These are phyloP conservation scores for Ustilago xerochloae DNA, from an alignment of 1,284 basidiomycete species.

Conservation along the genomic window DNA sequence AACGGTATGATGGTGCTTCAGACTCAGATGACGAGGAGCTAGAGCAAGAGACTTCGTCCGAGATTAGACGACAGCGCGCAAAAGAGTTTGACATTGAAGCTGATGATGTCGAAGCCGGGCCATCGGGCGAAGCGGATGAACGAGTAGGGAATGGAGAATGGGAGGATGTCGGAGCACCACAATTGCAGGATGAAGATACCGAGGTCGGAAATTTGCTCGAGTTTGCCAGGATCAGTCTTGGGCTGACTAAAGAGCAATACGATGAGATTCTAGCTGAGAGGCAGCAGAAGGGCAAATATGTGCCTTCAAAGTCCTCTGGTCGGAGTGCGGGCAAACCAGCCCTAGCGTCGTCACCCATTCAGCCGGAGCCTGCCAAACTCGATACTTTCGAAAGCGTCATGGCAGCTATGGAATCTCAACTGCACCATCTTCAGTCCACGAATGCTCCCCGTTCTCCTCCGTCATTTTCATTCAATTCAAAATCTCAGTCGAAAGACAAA, in stretches of 20 bases:
- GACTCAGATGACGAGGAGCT: conserved; percentile 44
- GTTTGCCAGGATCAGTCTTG: conserved; percentile 50
- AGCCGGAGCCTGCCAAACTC: conserved; percentile 10
- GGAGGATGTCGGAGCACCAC: conserved; percentile 11
- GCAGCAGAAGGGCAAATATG: conserved; percentile 32
- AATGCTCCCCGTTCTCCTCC: not conserved
- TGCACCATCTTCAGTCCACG: conserved; percentile 6
- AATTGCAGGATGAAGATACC: conserved; percentile 31
- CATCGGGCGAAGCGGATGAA: no score
- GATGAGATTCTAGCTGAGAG: conserved; percentile 42
- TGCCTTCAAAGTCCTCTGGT: conserved; percentile 10
- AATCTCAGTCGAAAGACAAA: not conserved
- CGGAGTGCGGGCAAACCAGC: not conserved
- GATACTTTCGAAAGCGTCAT: conserved; percentile 43
- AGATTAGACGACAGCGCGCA: conserved; percentile 18
- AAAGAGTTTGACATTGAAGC: conserved; percentile 34
- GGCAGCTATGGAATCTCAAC: conserved; percentile 33
- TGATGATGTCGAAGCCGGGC: conserved; percentile 11
- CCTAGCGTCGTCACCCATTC: not conserved
- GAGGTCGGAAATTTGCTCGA: conserved; percentile 48
- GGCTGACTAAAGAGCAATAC: conserved; percentile 50
- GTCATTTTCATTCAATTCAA: not conserved
- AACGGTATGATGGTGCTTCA: conserved; percentile 41
- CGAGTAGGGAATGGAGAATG: not conserved
- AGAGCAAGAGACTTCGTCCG: conserved; percentile 33